A percentile compares a stretch with the other conserved stretches of the same genome.
Evolutionary conservation across 2,329 filamentous ascomycete species (phyloP).

Genomic region (Talaromyces sp.): DNA sequence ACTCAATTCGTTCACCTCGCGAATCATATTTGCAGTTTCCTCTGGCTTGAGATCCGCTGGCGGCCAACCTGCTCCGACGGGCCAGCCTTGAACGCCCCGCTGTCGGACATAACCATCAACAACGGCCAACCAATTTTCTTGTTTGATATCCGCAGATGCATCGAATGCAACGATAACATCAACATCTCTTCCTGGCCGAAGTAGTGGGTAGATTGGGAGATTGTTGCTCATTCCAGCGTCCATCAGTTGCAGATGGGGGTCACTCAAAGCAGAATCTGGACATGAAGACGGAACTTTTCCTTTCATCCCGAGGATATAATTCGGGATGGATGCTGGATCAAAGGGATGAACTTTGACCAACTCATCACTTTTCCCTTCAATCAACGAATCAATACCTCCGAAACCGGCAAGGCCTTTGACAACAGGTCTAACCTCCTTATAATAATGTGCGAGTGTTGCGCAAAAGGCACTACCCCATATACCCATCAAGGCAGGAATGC

Average conservation of each 20-base stretch:
- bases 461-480: conserved; percentile 98
- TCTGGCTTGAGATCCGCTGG: conserved; percentile 56
- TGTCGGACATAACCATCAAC: conserved; percentile 90
- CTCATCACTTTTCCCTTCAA: conserved; percentile 77
- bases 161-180: conserved; percentile 93
- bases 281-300: conserved; percentile 68
- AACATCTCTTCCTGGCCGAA: conserved; percentile 81
- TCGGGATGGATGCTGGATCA: conserved; percentile 84
- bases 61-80: conserved; percentile 91
- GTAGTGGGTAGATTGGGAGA: conserved; percentile 87
- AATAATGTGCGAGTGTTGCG: conserved; percentile 92
- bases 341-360: conserved; percentile 91
- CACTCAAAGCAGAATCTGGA: conserved; percentile 70
- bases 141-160: conserved; percentile 85
- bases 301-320: conserved; percentile 80
- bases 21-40: conserved; percentile 62
- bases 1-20: conserved; percentile 61
- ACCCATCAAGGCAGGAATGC: conserved; percentile 79
- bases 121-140: conserved; percentile 92
- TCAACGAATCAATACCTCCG: conserved; percentile 71
- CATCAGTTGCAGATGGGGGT: conserved; percentile 77
- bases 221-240: conserved; percentile 99
- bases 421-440: conserved; percentile 84
- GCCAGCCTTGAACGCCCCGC: conserved; percentile 90
- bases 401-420: conserved; percentile 73